Evolutionary conservation across 257 asterid species (phyloP).

Genomic region (Orobanche coerulescens): DNA sequence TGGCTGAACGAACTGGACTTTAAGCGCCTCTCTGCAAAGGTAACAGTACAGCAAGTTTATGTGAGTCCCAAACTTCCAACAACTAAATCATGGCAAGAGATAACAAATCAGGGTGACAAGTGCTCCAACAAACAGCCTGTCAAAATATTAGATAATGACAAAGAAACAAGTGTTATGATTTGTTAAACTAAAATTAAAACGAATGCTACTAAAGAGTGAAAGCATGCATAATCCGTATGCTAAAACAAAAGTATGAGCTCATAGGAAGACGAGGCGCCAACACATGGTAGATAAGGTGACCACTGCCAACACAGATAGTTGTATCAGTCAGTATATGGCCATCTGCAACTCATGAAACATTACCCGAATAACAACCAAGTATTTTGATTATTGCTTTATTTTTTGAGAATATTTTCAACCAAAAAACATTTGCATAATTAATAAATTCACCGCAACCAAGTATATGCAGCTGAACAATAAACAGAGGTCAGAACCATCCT

Average conservation of each 20-base stretch:
- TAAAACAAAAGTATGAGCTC: slow-evolving; percentile 18
- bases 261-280: slow-evolving; percentile 24
- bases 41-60: slow-evolving; percentile 91
- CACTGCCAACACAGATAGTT: slow-evolving; percentile 27
- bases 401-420: not conserved
- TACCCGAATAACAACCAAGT: not conserved
- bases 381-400: not conserved
- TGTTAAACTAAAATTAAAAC: slow-evolving; percentile 12
- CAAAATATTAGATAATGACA: slow-evolving; percentile 43
- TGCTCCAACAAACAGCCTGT: slow-evolving; percentile 94
- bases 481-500: not conserved
- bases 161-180: slow-evolving; percentile 38
- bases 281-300: slow-evolving; percentile 25
- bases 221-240: slow-evolving; percentile 16
- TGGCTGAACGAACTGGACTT: slow-evolving; percentile 33
- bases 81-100: slow-evolving; percentile 82
- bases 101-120: slow-evolving; percentile 73
- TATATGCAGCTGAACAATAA: not conserved
- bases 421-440: not conserved
- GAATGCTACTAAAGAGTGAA: slow-evolving; percentile 17
- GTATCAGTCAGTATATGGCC: slow-evolving; percentile 28
- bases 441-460: not conserved
- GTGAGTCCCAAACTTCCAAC: slow-evolving; percentile 99
- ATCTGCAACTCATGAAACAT: slow-evolving; percentile 41
- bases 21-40: slow-evolving; percentile 72